phyloP scores from a whole-genome alignment of 2,329 filamentous ascomycete genomes.

The Lecanosticta acicola region DNA sequence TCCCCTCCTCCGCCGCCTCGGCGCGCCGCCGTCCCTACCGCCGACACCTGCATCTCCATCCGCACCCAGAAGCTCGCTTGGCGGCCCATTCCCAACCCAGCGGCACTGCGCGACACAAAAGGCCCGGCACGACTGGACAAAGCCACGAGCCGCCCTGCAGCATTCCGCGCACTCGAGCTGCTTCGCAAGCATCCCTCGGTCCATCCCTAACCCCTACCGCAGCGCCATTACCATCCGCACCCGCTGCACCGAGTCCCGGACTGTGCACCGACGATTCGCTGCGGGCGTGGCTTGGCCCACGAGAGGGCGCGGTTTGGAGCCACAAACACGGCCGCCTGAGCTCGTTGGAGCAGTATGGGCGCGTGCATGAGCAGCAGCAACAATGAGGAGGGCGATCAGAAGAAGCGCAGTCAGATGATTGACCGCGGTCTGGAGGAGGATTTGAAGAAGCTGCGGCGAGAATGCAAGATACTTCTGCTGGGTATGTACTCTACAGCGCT shows the following conservation, averaged over 20 bases:
- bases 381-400: conserved; percentile 78
- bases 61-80: neutral
- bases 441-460: conserved; percentile 81
- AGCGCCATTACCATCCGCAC: neutral
- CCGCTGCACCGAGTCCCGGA: neutral
- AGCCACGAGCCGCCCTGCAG: conserved; percentile 11
- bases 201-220: conserved; percentile 3
- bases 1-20: neutral
- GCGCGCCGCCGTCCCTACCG: neutral
- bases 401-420: conserved; percentile 94
- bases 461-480: conserved; percentile 97
- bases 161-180: conserved; percentile 16
- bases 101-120: neutral
- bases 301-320: conserved; percentile 20
- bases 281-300: conserved; percentile 14
- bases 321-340: conserved; percentile 18
- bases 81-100: neutral
- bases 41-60: neutral
- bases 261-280: neutral
- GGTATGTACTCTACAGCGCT: conserved; percentile 54
- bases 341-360: conserved; percentile 60
- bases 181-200: conserved; percentile 13
- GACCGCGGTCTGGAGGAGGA: conserved; percentile 92
- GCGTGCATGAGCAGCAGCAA: conserved; percentile 87
- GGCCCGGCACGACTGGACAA: conserved; percentile 7